A percentile compares a stretch with the other conserved stretches of the same genome.
phyloP scores from a whole-genome alignment of 257 asterid genomes.

The Nicotiana benthamiana region DNA sequence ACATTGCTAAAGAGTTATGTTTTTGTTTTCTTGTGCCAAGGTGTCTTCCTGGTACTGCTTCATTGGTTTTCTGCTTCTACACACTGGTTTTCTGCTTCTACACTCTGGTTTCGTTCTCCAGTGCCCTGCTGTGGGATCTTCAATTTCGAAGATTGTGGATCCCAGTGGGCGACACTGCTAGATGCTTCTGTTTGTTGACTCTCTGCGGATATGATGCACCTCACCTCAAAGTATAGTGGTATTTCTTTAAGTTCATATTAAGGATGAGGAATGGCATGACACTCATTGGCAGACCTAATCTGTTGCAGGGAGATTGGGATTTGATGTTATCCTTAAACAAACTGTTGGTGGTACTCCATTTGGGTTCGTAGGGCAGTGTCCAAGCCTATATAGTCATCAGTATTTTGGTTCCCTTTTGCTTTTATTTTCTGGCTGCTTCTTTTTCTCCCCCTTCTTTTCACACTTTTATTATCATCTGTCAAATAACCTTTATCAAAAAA shows the following conservation, averaged over 20 bases:
- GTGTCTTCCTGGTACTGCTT: slow-evolving; percentile 85
- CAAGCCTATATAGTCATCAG: not conserved
- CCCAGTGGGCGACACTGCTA: slow-evolving; percentile 81
- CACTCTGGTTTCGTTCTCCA: slow-evolving; percentile 76
- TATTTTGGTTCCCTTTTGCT: not conserved
- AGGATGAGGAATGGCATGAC: slow-evolving; percentile 51
- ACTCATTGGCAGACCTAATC: slow-evolving; percentile 51
- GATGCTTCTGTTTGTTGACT: slow-evolving; percentile 74
- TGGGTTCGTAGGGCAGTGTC: not conserved
- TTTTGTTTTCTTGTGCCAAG: slow-evolving; percentile 79
- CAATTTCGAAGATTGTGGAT: slow-evolving; percentile 76
- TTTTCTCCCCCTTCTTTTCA: not conserved
- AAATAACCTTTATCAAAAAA: not conserved
- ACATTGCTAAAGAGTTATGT: slow-evolving; percentile 49
- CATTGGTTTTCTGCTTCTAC: slow-evolving; percentile 91
- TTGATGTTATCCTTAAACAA: slow-evolving; percentile 17
- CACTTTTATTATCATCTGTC: not conserved
- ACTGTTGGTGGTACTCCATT: not conserved
- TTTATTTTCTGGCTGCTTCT: not conserved
- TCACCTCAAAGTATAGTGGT: slow-evolving; percentile 52
- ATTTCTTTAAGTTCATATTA: slow-evolving; percentile 37
- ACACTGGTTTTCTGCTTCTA: slow-evolving; percentile 83
- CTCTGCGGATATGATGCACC: slow-evolving; percentile 51
- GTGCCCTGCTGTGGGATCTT: slow-evolving; percentile 83
- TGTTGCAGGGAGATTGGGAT: slow-evolving; percentile 28